Conservation (phyloP, 2,329 filamentous ascomycete species). For the Aspergillus floridensis region DNA sequence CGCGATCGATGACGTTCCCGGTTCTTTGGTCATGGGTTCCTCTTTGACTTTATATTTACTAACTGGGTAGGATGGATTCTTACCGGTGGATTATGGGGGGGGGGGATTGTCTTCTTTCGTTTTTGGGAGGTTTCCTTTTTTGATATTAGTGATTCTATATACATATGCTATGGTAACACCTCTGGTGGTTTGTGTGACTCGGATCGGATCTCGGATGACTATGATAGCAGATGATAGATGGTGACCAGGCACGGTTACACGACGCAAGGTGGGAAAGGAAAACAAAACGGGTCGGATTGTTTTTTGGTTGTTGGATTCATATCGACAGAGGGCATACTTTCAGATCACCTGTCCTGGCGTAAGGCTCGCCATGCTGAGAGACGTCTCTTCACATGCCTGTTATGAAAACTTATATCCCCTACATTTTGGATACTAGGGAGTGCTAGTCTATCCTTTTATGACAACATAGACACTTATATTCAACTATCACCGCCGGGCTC, state of each 20-base stretch:
- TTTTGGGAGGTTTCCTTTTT: neutral
- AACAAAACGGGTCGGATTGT: neutral
- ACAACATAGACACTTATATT: neutral
- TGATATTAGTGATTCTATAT: neutral
- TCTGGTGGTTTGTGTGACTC: neutral
- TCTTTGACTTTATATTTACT: no score
- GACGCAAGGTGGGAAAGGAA: neutral
- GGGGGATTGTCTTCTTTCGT: neutral
- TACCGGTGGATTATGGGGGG: no score
- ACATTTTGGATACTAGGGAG: no score
- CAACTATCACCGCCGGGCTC: conserved; percentile 1
- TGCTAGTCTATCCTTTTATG: neutral
- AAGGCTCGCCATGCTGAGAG: no score
- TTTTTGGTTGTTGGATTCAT: no score
- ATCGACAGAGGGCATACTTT: no score
- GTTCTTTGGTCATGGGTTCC: no score
- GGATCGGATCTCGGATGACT: neutral
- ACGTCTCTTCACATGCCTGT: no score
- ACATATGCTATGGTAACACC: neutral
- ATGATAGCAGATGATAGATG: conserved; percentile 6
- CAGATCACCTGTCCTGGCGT: no score
- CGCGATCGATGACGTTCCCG: no score
- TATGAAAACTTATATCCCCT: no score
- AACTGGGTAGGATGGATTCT: no score
- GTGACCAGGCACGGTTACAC: neutral